Base-by-base conservation (phyloP, 441 rosid species). In the Erysimum cheiri region DNA sequence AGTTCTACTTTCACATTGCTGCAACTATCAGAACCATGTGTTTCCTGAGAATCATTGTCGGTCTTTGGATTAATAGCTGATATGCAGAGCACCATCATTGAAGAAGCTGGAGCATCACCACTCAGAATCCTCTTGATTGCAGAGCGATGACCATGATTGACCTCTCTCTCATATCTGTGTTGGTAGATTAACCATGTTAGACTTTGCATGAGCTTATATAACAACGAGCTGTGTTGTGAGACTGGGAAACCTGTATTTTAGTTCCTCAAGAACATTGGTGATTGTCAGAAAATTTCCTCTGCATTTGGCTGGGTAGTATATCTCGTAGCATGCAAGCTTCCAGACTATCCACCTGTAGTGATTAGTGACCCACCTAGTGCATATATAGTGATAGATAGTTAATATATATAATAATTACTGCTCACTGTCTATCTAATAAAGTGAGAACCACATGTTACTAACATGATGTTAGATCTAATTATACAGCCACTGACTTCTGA, bases 261-360 rank as follows among this genome's bases (percentile, higher is more conserved):
- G 77, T 78, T 91, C 97, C 78, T 91, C 96, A 24, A 89, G 81
- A 72, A 91, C 85, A 87, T 84, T 89, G 81, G 83, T 54, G 67
- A 87, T 48, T 7, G 96, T 87, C 76, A 91, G 80, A 85, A 87
- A 83, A 4, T 82, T 91, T 60, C 86, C 65, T 69, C 71, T 71
- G 70, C 72, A 68, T 77, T 82, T 87, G 68, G 47, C 66, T 39
- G 86, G 86, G 75, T 75, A 78, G 69, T 52, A 46, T 82, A 83
- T 87, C 64, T 88, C 98, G 63, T 92, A 95, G 74, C 90, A 81
- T 50, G 83, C 90, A 68, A 95, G 91, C 81, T 95, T 95, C 99
- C 99, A 95, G 55, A 95, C 88, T 81, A 95, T 88, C 98, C 94
- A 92, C 81, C 83, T 88, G 80, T 88, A 90, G 77, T 95, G 99